A percentile compares a stretch with the other conserved stretches of the same genome.
phyloP scores from a whole-genome alignment of 257 asterid species.

The Parsonsia alboflavescens region DNA sequence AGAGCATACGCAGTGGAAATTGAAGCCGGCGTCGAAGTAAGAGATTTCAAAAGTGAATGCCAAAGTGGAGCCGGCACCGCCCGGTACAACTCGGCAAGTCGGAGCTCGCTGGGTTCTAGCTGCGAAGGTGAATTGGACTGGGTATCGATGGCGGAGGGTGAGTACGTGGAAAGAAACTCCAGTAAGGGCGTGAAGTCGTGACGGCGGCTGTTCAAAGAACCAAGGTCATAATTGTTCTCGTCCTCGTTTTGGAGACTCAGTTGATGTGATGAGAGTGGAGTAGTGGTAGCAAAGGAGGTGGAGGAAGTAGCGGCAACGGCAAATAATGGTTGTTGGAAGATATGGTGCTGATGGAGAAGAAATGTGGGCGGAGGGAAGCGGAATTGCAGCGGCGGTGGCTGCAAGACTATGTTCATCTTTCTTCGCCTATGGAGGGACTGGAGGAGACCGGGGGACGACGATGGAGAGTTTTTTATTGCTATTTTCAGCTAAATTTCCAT shows the following conservation, averaged over 20 bases:
- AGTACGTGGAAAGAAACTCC: conserved; percentile 49
- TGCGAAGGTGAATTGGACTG: conserved; percentile 38
- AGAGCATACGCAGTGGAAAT: conserved; percentile 57
- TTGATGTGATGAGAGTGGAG: conserved; percentile 22
- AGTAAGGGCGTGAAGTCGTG: conserved; percentile 84
- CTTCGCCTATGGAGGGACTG: conserved; percentile 15
- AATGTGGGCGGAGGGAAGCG: conserved; percentile 33
- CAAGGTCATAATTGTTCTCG: conserved; percentile 46
- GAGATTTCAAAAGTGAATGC: conserved; percentile 82
- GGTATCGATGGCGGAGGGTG: conserved; percentile 25
- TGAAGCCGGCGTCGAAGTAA: conserved; percentile 56
- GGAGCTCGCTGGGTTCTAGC: conserved; percentile 54
- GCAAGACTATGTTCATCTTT: conserved; percentile 53
- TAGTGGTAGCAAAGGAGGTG: conserved; percentile 22
- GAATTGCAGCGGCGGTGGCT: conserved; percentile 51
- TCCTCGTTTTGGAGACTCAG: conserved; percentile 19
- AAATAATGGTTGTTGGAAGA: conserved; percentile 18
- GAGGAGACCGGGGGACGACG: conserved; percentile 3
- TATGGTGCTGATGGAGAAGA: conserved; percentile 16
- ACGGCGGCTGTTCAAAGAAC: conserved; percentile 37
- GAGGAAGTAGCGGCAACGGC: conserved; percentile 12
- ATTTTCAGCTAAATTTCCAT: background rate
- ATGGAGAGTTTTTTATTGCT: background rate
- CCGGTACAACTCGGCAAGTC: conserved; percentile 63
- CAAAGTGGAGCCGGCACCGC: conserved; percentile 89